phyloP scores from a whole-genome alignment of 1,284 basidiomycete species.

The Waitea zeae region DNA sequence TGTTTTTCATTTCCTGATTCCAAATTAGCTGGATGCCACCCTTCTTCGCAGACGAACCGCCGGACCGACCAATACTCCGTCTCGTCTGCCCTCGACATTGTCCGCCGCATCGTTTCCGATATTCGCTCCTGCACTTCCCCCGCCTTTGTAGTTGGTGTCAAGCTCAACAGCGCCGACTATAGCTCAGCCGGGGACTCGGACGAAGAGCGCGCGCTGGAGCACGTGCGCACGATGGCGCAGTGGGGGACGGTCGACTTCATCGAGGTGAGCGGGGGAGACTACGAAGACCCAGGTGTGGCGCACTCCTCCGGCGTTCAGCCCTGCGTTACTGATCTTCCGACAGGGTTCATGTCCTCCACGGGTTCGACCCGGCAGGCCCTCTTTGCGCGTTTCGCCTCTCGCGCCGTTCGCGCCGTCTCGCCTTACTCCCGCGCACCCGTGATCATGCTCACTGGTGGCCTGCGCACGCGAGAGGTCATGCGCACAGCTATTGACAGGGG shows the following conservation, averaged over 20 bases:
- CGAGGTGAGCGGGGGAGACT: constrained; percentile 79
- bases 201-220: constrained; percentile 38
- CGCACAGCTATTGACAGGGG: constrained; percentile 28
- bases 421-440: constrained; percentile 23
- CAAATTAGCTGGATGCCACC: not conserved
- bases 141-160: constrained; percentile 68
- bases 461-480: constrained; percentile 45
- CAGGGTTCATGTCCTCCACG: constrained; percentile 8
- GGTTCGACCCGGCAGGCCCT: constrained; percentile 33
- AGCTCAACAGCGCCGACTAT: constrained; percentile 82
- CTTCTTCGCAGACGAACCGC: constrained; percentile 38
- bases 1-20: not conserved
- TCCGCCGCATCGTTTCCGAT: constrained; percentile 43
- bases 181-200: constrained; percentile 3
- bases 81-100: constrained; percentile 35
- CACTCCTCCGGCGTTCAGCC: not conserved
- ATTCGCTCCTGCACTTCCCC: constrained; percentile 41
- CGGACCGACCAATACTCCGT: constrained; percentile 41
- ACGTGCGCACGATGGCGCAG: constrained; percentile 43
- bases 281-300: constrained; percentile 48
- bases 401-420: constrained; percentile 17
- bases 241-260: constrained; percentile 66
- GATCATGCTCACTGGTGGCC: constrained; percentile 69
- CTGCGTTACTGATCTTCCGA: constrained; percentile 10
- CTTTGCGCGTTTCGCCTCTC: constrained; percentile 40